Conservation (phyloP, 78 protist species). For the Anaeramoeba ignava region DNA sequence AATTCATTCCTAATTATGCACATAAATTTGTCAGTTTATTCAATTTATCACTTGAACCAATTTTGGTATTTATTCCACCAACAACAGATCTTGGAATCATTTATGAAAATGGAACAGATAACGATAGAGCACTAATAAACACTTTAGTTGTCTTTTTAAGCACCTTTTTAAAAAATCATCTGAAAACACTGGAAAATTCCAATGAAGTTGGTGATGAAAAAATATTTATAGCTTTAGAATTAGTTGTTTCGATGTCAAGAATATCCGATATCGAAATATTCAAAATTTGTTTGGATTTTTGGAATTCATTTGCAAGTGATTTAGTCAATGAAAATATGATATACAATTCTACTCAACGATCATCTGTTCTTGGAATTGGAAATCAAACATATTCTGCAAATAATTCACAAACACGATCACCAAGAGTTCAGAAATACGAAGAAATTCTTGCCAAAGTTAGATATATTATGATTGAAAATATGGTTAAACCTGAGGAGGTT, state of each 20-base stretch:
- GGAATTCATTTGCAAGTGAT: slow-evolving; percentile 46
- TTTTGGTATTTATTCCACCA: neutral
- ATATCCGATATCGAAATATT: slow-evolving; percentile 79
- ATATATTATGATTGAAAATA: slow-evolving; percentile 58
- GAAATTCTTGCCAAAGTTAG: slow-evolving; percentile 59
- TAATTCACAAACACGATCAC: neutral
- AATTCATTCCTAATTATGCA: neutral
- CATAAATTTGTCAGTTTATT: neutral
- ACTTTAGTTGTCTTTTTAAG: slow-evolving; percentile 57
- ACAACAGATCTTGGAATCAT: neutral
- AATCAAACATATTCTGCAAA: neutral
- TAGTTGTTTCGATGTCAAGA: slow-evolving; percentile 36
- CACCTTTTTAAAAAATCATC: slow-evolving; percentile 54
- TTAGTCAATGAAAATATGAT: slow-evolving; percentile 12
- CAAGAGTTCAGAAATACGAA: slow-evolving; percentile 24
- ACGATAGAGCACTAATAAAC: slow-evolving; percentile 44
- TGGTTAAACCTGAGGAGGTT: slow-evolving; percentile 98
- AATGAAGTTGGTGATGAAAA: neutral
- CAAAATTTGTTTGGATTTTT: slow-evolving; percentile 89
- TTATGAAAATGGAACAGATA: neutral
- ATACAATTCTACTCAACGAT: neutral
- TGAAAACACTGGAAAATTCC: slow-evolving; percentile 40
- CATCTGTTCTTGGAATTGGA: neutral
- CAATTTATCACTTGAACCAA: neutral
- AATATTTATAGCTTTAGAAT: neutral